Percentiles rank a stretch among this genome's conserved stretches.
Evolutionary conservation across 768 basidiomycete species (phyloP).

Genomic region (Agaricus blazei): DNA sequence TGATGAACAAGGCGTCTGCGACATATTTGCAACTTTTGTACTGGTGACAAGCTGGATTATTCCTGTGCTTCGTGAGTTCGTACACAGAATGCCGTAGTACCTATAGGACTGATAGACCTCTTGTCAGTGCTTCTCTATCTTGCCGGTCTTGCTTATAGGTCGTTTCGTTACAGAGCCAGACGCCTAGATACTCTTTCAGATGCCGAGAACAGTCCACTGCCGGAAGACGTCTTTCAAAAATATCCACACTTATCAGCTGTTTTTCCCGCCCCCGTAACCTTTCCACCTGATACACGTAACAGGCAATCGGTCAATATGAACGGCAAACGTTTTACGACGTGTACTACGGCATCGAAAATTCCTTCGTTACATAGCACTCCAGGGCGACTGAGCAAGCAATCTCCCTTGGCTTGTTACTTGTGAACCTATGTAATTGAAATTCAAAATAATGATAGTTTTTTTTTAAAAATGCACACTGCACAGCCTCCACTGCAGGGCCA

Average conservation of each 20-base stretch:
- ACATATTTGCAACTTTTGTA: constrained; percentile 16
- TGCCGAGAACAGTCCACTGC: background rate
- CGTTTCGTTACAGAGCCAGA: constrained; percentile 24
- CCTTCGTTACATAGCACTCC: background rate
- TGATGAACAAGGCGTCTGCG: constrained; percentile 19
- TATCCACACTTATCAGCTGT: constrained; percentile 13
- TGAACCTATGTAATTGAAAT: background rate
- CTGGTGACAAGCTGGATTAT: constrained; percentile 21
- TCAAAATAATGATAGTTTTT: background rate
- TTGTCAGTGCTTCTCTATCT: constrained; percentile 38
- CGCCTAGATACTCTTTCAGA: background rate
- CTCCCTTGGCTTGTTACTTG: background rate
- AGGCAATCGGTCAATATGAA: background rate
- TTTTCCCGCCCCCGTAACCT: background rate
- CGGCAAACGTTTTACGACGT: background rate
- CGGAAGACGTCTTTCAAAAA: background rate
- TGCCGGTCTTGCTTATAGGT: constrained; percentile 31
- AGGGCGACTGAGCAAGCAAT: background rate
- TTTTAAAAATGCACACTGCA: no score
- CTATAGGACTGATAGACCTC: background rate
- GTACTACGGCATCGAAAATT: background rate
- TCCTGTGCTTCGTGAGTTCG: constrained; percentile 19
- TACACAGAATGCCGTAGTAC: background rate
- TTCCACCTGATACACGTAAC: background rate
- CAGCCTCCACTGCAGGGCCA: background rate